Conservation (phyloP, 164 flowering plant species). For the Macadamia tetraphylla region DNA sequence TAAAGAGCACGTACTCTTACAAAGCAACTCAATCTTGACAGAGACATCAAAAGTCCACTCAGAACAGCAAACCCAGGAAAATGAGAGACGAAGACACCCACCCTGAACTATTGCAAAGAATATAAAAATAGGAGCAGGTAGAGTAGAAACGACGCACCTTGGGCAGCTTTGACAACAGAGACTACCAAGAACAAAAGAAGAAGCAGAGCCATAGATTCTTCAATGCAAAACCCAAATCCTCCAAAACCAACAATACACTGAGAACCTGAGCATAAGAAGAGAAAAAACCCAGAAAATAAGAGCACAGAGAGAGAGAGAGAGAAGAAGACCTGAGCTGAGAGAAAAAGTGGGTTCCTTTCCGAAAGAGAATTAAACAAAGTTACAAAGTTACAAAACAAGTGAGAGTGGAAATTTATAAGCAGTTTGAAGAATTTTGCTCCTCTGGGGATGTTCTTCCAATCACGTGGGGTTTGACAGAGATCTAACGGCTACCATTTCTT, state of each 20-base stretch:
- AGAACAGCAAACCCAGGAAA: neutral
- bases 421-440: slow-evolving; percentile 6
- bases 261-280: neutral
- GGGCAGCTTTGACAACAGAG: slow-evolving; percentile 39
- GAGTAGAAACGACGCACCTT: slow-evolving; percentile 32
- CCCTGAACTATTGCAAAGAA: neutral
- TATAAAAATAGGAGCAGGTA: neutral
- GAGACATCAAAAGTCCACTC: neutral
- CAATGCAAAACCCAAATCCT: neutral
- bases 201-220: slow-evolving; percentile 29
- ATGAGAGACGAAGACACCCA: neutral
- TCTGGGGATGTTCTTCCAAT: neutral
- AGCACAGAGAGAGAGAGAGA: slow-evolving; percentile 2
- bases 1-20: neutral
- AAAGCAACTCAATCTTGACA: neutral
- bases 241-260: slow-evolving; percentile 4
- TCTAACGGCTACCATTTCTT: slow-evolving; percentile 7
- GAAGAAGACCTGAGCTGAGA: neutral
- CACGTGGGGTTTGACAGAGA: slow-evolving; percentile 7
- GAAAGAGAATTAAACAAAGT: neutral
- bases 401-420: neutral
- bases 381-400: neutral
- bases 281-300: slow-evolving; percentile 5
- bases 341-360: neutral
- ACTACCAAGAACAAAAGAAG: slow-evolving; percentile 34